Percentiles rank a stretch among this genome's conserved stretches.
phyloP scores from a whole-genome alignment of 108 stramenopile genomes.

The Skeletonema potamos region DNA sequence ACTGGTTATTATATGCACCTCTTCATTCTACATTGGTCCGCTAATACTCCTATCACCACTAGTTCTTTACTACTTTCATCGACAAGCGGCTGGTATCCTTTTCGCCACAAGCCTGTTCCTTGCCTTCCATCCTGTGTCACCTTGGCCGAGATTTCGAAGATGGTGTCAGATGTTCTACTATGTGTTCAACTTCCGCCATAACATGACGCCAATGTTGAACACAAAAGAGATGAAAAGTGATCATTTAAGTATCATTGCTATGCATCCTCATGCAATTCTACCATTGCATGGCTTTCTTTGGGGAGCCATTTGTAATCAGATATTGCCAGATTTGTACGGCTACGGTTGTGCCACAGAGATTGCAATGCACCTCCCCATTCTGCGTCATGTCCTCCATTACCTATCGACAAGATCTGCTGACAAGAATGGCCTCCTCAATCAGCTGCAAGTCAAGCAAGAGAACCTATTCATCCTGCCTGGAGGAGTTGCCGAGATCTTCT shows the following conservation, averaged over 20 bases:
- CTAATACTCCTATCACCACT: constrained; percentile 2
- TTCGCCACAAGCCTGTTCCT: constrained; percentile 9
- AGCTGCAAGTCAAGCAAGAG: constrained; percentile 1
- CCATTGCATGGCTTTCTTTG: constrained; percentile 34
- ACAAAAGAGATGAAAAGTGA: not conserved
- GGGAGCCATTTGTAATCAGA: constrained; percentile 33
- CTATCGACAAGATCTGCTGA: constrained; percentile 12
- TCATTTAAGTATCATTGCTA: constrained; percentile 11
- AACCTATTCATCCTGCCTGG: constrained; percentile 23
- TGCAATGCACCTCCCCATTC: constrained; percentile 23
- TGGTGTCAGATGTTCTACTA: constrained; percentile 29
- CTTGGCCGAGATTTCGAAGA: constrained; percentile 15
- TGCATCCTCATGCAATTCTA: constrained; percentile 41
- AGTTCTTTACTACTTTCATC: not conserved
- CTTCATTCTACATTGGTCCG: constrained; percentile 4
- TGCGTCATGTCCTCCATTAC: constrained; percentile 29
- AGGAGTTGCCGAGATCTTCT: constrained; percentile 30
- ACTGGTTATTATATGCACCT: not conserved
- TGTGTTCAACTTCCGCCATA: constrained; percentile 34
- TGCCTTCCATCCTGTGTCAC: constrained; percentile 9
- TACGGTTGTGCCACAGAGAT: constrained; percentile 22
- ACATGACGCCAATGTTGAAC: not conserved
- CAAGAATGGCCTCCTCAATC: constrained; percentile 1
- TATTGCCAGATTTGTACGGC: constrained; percentile 23
- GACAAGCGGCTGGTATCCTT: not conserved